These are phyloP conservation scores for Fraxinus latifolia DNA, from an alignment of 305 asterid species.

Conservation along the genomic window DNA sequence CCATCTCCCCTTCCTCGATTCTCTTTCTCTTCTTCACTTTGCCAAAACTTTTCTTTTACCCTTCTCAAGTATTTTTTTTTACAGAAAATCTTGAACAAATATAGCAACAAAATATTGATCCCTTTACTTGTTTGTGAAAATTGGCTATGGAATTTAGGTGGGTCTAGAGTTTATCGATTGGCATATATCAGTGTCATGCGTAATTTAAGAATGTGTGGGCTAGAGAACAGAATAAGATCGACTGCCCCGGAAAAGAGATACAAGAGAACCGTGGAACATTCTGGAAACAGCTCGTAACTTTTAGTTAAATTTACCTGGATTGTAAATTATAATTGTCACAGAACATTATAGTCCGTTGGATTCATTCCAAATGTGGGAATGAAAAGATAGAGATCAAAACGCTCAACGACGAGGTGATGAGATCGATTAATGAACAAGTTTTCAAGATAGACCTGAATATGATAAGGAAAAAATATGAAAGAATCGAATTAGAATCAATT, in stretches of 20 bases:
- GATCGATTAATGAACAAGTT: not conserved
- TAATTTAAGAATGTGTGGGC: not conserved
- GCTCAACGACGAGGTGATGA: not conserved
- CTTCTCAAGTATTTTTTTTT: not conserved
- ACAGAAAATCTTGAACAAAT: not conserved
- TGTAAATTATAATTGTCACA: not conserved
- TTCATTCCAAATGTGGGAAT: not conserved
- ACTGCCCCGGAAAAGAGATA: conserved; percentile 3
- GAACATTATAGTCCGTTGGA: not conserved
- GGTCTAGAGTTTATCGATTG: not conserved
- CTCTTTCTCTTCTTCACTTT: conserved; percentile 34
- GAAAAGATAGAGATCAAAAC: not conserved
- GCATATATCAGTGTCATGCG: not conserved
- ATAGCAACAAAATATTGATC: not conserved
- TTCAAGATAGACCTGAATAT: too few relatives aligned
- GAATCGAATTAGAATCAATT: not conserved
- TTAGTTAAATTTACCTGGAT: not conserved
- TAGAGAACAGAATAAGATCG: not conserved
- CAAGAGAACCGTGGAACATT: conserved; percentile 21
- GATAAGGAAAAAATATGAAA: too few relatives aligned
- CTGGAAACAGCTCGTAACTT: conserved; percentile 12
- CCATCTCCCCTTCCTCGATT: conserved; percentile 29
- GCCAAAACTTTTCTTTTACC: not conserved
- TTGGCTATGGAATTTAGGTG: not conserved
- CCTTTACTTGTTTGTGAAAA: not conserved